Evolutionary conservation across 305 asterid genomes (phyloP).

Genomic region (Vinca major): DNA sequence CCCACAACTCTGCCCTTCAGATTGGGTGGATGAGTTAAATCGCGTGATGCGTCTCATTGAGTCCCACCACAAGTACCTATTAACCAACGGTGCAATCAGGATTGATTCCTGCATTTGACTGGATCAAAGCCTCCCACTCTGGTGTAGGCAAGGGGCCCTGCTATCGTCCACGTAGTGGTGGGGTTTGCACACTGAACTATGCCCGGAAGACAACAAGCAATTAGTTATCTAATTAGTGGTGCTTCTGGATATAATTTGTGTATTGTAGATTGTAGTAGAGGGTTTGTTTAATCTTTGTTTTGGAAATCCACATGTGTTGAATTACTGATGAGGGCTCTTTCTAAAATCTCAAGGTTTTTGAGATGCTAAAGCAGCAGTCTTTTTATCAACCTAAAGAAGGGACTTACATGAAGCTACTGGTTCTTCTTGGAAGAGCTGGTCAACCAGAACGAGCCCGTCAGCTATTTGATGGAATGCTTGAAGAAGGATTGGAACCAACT

Average conservation of each 20-base stretch:
- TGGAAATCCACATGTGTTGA: background rate
- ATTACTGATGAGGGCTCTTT: background rate
- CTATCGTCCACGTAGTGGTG: too few species aligned
- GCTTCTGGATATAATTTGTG: background rate
- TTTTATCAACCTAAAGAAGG: slow-evolving; percentile 84
- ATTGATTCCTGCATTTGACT: too few species aligned
- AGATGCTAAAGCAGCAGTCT: slow-evolving; percentile 68
- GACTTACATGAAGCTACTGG: slow-evolving; percentile 75
- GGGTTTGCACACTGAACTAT: too few species aligned
- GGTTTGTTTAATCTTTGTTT: background rate
- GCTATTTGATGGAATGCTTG: slow-evolving; percentile 71
- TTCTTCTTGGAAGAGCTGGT: slow-evolving; percentile 82
- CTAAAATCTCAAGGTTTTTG: slow-evolving; percentile 51
- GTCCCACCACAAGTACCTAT: too few species aligned
- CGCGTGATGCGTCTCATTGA: too few species aligned
- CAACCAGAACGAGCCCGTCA: slow-evolving; percentile 70
- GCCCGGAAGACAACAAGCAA: too few species aligned
- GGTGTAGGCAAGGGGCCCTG: too few species aligned
- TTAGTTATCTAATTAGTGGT: background rate
- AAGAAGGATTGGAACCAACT: slow-evolving; percentile 66
- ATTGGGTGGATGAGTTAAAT: too few species aligned
- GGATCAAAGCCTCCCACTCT: too few species aligned
- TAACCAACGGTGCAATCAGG: too few species aligned
- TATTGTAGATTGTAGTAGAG: background rate
- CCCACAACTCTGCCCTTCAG: too few species aligned